Evolutionary conservation across 2,329 filamentous ascomycete genomes (phyloP).

Genomic region (Hymenoscyphus salicellus): DNA sequence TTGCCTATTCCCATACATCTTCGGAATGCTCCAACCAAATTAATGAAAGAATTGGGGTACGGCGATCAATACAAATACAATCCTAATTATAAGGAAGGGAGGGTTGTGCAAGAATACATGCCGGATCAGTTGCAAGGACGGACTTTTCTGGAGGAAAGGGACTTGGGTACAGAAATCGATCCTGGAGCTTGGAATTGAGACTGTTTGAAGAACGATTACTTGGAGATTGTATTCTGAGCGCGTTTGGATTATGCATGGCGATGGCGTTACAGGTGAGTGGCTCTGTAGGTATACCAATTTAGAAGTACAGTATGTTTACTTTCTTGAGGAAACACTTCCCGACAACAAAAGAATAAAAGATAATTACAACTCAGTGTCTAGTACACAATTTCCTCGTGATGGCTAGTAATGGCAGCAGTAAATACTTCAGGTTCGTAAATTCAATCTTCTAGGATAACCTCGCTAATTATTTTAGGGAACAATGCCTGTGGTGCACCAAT

Average conservation of each 20-base stretch:
- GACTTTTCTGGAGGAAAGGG: conserved; percentile 72
- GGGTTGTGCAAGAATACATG: conserved; percentile 85
- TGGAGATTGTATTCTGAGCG: not conserved
- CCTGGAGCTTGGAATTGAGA: conserved; percentile 39
- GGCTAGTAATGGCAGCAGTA: no score
- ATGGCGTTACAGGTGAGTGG: conserved; percentile 16
- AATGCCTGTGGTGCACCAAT: no score
- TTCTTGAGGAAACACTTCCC: not conserved
- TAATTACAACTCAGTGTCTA: not conserved
- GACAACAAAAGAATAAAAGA: not conserved
- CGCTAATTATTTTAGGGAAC: no score
- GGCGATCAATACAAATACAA: conserved; percentile 96
- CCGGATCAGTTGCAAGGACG: conserved; percentile 70
- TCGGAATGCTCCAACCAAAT: conserved; percentile 82
- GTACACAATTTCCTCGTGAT: not conserved
- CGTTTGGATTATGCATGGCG: conserved; percentile 14
- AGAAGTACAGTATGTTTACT: not conserved
- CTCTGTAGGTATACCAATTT: not conserved
- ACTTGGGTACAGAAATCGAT: conserved; percentile 78
- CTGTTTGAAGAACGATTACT: not conserved
- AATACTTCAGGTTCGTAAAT: no score
- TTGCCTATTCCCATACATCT: conserved; percentile 84
- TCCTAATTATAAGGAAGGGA: conserved; percentile 80
- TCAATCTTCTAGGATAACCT: no score
- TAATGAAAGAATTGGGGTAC: conserved; percentile 92